These are phyloP conservation scores for Centrapalus pauciflorus DNA, from an alignment of 129 eudicot species.

Conservation along the genomic window DNA sequence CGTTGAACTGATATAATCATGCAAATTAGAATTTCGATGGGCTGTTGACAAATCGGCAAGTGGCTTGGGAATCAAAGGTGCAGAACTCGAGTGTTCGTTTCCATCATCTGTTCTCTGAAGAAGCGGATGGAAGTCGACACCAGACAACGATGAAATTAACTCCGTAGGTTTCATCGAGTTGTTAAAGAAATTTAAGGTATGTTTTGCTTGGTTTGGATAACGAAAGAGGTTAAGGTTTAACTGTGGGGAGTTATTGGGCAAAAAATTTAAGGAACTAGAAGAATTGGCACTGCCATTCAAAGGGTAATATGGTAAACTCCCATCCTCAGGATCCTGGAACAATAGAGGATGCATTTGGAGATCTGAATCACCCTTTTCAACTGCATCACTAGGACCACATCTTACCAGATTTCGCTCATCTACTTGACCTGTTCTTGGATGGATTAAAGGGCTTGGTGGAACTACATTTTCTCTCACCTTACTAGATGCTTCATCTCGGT, in stretches of 20 bases:
- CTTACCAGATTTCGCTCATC: conserved; percentile 19
- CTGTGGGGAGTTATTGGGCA: conserved; percentile 48
- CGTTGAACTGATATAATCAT: too few relatives aligned
- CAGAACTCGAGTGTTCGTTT: conserved; percentile 11
- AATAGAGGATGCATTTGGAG: conserved; percentile 92
- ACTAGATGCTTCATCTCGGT: conserved; percentile 36
- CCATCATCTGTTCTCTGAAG: conserved; percentile 54
- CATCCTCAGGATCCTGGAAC: conserved; percentile 66
- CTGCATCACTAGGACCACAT: conserved; percentile 20
- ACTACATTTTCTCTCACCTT: conserved; percentile 22
- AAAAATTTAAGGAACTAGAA: conserved; percentile 63
- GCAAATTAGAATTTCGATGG: conserved; percentile 5
- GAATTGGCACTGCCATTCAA: conserved; percentile 35
- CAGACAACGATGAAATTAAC: conserved; percentile 25
- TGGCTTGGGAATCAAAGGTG: conserved; percentile 19
- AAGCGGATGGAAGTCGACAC: conserved; percentile 85
- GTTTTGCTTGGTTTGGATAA: conserved; percentile 44
- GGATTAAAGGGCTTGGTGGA: conserved; percentile 9
- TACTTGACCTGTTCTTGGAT: conserved; percentile 21
- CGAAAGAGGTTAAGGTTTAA: conserved; percentile 57
- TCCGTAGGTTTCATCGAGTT: conserved; percentile 47
- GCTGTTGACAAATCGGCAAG: conserved; percentile 23
- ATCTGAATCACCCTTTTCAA: conserved; percentile 48
- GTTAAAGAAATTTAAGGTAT: conserved; percentile 39
- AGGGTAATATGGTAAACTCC: conserved; percentile 60